Evolutionary conservation across 345 rosid species (phyloP), one percentile per base, ranked within the genome.

Genomic region (Hypericum androsaemum): DNA sequence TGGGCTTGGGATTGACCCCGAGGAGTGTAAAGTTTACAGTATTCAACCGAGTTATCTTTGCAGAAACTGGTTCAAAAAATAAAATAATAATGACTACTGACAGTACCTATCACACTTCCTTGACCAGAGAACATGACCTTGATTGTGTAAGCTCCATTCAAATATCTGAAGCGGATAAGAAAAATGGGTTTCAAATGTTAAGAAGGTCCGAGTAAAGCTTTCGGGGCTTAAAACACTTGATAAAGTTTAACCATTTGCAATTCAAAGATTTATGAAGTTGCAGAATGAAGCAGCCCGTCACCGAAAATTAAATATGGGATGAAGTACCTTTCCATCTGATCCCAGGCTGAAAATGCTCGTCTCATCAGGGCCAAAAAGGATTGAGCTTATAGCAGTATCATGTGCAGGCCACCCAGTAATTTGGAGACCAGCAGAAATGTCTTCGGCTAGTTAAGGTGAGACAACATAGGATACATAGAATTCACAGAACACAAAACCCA

Each of bases 341-440:
- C 83, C 89, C 75, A 83, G 59, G 58, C 83, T 80, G 65, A 77
- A 83, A 54, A 80, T 83, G 69, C 89, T 83, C 0, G 86, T 77
- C 74, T 83, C 89, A 45, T 80, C 83, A 0, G 80, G 76, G 61
- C 89, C 89, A 53, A 80, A 83, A 59, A 69, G 75, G 62, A 83
- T 66, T 48, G 89, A 80, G 67, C 81, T 75, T 58, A 80, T 75
- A 37, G 80, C 72, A 63, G 81, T 73, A 75, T 83, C 89, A 61
- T 82, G 89, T 35, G 89, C 89, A 37, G 89, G 86, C 89, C 86
- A 83, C 41, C 86, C 83, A 36, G 89, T 83, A 41, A 83, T 83
- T 71, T 71, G 89, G 52, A 80, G 72, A 62, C 86, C 81, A 39
- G 83, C 86, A 62, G 86, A 73, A 81, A 83, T 83, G 71, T 83